Evolutionary conservation across 148 eudicot genomes (phyloP), one percentile per base, ranked within the genome.

Genomic region (Amaranthus cruentus): DNA sequence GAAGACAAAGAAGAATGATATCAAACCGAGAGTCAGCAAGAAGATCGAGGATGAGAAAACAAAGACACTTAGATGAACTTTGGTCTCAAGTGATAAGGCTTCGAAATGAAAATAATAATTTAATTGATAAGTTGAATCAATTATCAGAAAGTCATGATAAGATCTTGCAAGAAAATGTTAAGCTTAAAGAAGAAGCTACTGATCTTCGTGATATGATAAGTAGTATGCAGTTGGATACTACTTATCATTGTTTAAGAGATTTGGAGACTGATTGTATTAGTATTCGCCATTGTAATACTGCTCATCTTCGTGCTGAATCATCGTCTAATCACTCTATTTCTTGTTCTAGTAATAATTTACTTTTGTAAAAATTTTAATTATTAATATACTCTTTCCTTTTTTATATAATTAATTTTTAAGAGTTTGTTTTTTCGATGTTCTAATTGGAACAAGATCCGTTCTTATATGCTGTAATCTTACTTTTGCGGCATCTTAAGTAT

Each of bases 21-120:
- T 94, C 98, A 0, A 94, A 94, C 73, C 69, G 96, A 14, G 97
- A 94, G 76, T 94, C 98, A 0, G 98, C 98, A 0, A 68, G 98
- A 4, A 81, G 98, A 78, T 94, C 98, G 0, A 83, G 98, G 77
- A 87, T 94, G 92, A 69, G 96, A 75, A 94, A 94, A 58, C 97
- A 89, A 76, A 88, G 86, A 76, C 98, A 89, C 73, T 81, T 94
- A 0, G 97, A 91, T 14, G 95, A 91, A 82, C 82, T 91, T 0
- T 84, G 91, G 90, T 75, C 91, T 4, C 91, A 85, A 14, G 95
- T 91, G 46, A 68, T 79, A 13, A 80, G 84, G 9, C 87, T 94
- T 3, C 73, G 85, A 14, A 84, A 81, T 11, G 97, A 91, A 58
- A 91, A 94, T 55, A 81, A 76, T 15, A 76, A 60, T 70, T 88